Conservation (phyloP, 163 green algal genomes). For the Volvox carteri region DNA sequence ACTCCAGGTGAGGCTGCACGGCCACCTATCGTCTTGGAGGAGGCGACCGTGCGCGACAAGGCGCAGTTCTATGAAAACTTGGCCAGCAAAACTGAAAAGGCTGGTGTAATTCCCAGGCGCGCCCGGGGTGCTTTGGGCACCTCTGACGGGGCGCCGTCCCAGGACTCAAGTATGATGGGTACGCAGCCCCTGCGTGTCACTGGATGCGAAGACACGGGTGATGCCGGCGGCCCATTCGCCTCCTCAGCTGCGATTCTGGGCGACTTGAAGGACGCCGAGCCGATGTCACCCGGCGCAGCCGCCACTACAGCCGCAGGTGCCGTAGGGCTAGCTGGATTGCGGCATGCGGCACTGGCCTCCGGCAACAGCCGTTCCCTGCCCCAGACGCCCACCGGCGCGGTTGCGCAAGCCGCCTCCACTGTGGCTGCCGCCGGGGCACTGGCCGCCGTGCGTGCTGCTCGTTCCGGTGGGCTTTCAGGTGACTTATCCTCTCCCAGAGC, state of each 20-base stretch:
- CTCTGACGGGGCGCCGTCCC: not conserved
- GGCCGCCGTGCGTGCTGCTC: conserved; percentile 30
- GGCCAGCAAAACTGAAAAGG: not conserved
- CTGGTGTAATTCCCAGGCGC: not conserved
- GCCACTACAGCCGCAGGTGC: conserved; percentile 5
- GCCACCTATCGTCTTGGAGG: conserved; percentile 6
- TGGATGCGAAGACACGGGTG: not conserved
- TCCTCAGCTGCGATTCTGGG: not conserved
- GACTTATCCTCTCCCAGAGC: conserved; percentile 6
- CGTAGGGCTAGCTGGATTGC: conserved; percentile 23
- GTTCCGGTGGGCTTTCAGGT: conserved; percentile 38
- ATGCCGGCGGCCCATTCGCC: not conserved
- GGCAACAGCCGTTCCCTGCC: conserved; percentile 23
- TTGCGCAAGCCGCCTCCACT: not conserved
- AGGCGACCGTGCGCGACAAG: conserved; percentile 47
- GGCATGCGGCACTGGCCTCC: not conserved
- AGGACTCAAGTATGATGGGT: not conserved
- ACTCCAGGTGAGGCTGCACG: not conserved
- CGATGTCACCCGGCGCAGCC: conserved; percentile 2
- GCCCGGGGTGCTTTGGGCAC: not conserved
- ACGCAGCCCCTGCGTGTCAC: not conserved
- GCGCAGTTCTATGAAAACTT: conserved; percentile 48
- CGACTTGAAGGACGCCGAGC: conserved; percentile 4
- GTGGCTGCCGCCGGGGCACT: not conserved
- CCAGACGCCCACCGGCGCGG: conserved; percentile 5